Percentiles rank a stretch among this genome's conserved stretches.
Evolutionary conservation across 495 filamentous ascomycete genomes (phyloP).

Genomic region (Trichoderma asperelloides): DNA sequence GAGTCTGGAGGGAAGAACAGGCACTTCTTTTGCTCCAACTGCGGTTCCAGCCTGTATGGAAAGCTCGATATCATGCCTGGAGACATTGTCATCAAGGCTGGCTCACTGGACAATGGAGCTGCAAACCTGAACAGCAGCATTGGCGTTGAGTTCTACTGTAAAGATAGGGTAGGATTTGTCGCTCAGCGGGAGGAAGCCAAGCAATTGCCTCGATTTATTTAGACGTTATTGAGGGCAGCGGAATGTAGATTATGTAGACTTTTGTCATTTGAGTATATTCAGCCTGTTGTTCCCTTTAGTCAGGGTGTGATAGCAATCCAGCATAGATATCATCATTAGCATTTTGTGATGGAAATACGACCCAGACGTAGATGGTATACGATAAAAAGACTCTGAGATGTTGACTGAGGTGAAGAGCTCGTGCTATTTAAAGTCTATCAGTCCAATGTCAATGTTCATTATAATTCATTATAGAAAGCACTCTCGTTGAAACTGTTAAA

Average conservation of each 20-base stretch:
- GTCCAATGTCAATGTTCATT: too few relatives aligned
- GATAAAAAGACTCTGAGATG: too few relatives aligned
- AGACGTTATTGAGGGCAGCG: background rate
- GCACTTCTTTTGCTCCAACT: conserved; percentile 39
- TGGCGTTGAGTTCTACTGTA: conserved; percentile 39
- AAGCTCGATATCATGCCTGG: conserved; percentile 40
- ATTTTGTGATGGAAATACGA: too few relatives aligned
- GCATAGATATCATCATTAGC: too few relatives aligned
- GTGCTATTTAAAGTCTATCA: too few relatives aligned
- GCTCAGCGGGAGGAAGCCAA: conserved; percentile 31
- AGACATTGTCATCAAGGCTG: conserved; percentile 34
- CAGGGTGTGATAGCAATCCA: too few relatives aligned
- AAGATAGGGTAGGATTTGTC: conserved; percentile 32
- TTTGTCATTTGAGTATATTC: too few relatives aligned
- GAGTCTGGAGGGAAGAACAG: conserved; percentile 39
- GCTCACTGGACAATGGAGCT: conserved; percentile 31
- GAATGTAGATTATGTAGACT: background rate
- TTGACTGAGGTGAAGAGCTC: too few relatives aligned
- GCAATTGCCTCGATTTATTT: conserved; percentile 15
- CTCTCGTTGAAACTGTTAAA: too few relatives aligned
- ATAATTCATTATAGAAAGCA: too few relatives aligned
- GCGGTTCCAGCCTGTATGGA: conserved; percentile 38
- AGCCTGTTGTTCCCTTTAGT: too few relatives aligned
- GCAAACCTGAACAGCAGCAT: conserved; percentile 30
- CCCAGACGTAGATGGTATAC: too few relatives aligned